These are phyloP conservation scores for Neonectria neomacrospora DNA, from an alignment of 2,329 filamentous ascomycete genomes.

Conservation along the genomic window DNA sequence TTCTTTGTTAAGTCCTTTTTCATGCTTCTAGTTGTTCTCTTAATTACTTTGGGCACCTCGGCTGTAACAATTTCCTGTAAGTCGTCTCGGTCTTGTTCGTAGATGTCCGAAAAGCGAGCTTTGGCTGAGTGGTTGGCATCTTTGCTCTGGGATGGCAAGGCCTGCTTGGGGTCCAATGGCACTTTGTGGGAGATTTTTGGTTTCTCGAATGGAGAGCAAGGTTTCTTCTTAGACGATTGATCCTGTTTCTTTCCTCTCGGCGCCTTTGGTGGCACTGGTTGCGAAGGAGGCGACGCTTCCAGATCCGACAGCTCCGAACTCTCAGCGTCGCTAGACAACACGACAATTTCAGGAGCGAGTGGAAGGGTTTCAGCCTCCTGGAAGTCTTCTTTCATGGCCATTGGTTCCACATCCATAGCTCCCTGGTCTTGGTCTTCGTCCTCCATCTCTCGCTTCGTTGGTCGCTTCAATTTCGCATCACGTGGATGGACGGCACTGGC, in stretches of 20 bases:
- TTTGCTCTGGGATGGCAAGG: background rate
- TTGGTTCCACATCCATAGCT: background rate
- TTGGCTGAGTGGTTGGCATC: background rate
- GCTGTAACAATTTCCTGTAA: background rate
- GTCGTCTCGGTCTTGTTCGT: background rate
- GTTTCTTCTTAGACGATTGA: background rate
- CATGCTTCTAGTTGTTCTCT: conserved; percentile 16
- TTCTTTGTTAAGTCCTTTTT: background rate
- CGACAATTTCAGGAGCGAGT: conserved; percentile 18
- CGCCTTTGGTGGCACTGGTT: background rate
- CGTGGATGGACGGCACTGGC: background rate
- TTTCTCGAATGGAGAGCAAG: background rate
- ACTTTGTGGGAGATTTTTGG: background rate
- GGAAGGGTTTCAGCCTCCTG: background rate
- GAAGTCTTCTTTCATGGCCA: background rate
- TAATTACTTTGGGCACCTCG: background rate
- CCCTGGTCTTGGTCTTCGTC: background rate
- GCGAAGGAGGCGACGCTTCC: background rate
- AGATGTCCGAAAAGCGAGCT: background rate
- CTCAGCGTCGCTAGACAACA: conserved; percentile 34
- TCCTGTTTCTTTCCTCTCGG: background rate
- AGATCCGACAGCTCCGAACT: conserved; percentile 22
- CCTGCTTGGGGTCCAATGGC: background rate
- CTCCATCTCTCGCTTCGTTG: background rate
- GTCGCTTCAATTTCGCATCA: background rate